Base-by-base conservation (phyloP, 2,329 filamentous ascomycete species). In the Leptographium flavum region DNA sequence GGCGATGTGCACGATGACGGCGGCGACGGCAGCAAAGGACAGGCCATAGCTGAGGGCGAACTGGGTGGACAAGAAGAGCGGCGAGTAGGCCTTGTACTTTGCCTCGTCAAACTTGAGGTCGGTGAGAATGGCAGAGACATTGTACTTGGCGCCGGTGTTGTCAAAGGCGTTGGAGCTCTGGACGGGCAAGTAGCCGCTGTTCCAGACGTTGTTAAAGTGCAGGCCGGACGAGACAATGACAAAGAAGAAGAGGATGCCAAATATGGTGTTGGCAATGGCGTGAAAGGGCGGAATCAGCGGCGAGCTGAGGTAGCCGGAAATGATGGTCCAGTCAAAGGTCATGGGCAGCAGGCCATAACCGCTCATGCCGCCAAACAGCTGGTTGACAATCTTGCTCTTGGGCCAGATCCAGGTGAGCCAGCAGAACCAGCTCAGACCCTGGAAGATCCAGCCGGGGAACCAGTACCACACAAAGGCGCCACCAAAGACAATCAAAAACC, bases 11-110 rank as follows among this genome's bases (percentile, higher is more conserved):
- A 76, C 66, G 36, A 78, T 59, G 46, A 77, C 75, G 10, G 76
- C 73, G 0, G 75, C 69, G 25, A 83, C 70, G 21, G 78, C 74
- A n/a, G 80, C 80, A 43, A 53, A 53, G 3, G 51, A 48, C 11
- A 83, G 62, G 2, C 78, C 79, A 53, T 83, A 77, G 8, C 66
- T 63, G 32, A 77, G 57, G 3, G 71, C 69, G 48, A 75, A 83
- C 48, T 80, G 78, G 0, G 77, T 71, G 3, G 76, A 69, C 19
- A 83, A 63, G 54, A 74, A 83, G 4, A 82, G 66, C 2, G 79
- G 79, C 19, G 79, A 83, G 57, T 83, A 83, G 21, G 65, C 63
- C 49, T 70, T 63, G 58, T 83, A 83, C 14, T 73, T 73, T 3
- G 66, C 68, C 53, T 71, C 68, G 56, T 82, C 71, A 47, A 83